Base-by-base conservation (phyloP, 257 asterid genomes). In the Gynochthodes officinalis region DNA sequence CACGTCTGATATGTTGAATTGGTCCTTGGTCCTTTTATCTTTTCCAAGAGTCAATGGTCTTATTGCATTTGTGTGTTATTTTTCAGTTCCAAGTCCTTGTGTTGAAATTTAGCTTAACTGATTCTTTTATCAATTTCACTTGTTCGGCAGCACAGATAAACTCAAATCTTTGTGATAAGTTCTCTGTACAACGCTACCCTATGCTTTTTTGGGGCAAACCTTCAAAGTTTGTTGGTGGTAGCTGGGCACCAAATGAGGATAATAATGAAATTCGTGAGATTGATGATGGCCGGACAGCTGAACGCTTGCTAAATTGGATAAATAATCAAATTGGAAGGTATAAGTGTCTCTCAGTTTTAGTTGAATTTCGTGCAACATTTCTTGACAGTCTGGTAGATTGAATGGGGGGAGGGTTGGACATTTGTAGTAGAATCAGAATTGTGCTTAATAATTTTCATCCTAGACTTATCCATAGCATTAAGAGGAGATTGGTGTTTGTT, bases 71-170 rank as follows among this genome's bases (percentile, higher is more conserved):
- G 39, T 42, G 7, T 43, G 53, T 44, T 42, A 10, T 43, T 23
- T 14, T 23, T 63, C 33, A 27, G 27, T 7, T 57, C 16, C 54
- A 27, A 37, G 39, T 50, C 54, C 21, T 49, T 49, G 35, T 11
- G 30, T 3, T 44, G 49, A 57, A 37, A 70, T 64, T 71, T 73
- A 71, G 75, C 79, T n/a, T 65, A 75, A 84, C 86, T 87, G 83
- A 81, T 71, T 79, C 63, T 69, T 53, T 69, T 71, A 37, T 66
- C 66, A 64, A 55, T 76, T 82, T 82, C 80, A 73, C 77, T 83
- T 88, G 73, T 84, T 87, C 88, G 98, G 87, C 98, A 94, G 96
- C 89, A 85, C 98, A 94, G 98, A 81, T 87, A 84, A 94, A 94
- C 78, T 80, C 81, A 42, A 76, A 88, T 50, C 86, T 94, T 54